A percentile compares a stretch with the other conserved stretches of the same genome.
Conservation (phyloP, 2,329 filamentous ascomycete genomes). For the Trichoderma polysporum region DNA sequence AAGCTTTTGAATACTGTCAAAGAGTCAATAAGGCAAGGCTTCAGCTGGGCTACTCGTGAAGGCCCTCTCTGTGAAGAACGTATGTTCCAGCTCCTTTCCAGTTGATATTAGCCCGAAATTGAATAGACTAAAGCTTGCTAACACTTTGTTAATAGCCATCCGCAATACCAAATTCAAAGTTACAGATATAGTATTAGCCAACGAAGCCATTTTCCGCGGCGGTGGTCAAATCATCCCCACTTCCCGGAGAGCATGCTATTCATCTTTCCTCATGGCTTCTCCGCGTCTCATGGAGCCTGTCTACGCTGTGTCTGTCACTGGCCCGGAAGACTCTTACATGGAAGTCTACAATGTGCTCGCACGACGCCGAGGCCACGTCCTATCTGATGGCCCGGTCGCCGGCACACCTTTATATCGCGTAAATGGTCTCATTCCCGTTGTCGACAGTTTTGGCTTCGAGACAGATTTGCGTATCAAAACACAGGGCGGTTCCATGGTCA, state of each 20-base stretch:
- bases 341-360: slow-evolving; percentile 91
- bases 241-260: slow-evolving; percentile 87
- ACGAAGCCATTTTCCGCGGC: slow-evolving; percentile 90
- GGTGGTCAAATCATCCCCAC: slow-evolving; percentile 98
- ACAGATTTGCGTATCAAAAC: slow-evolving; percentile 96
- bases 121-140: slow-evolving; percentile 28
- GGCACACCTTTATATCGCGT: slow-evolving; percentile 93
- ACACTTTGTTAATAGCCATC: slow-evolving; percentile 61
- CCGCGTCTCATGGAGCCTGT: slow-evolving; percentile 96
- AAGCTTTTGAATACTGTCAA: slow-evolving; percentile 82
- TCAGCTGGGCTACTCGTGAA: slow-evolving; percentile 94
- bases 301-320: slow-evolving; percentile 89
- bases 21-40: slow-evolving; percentile 92
- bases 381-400: slow-evolving; percentile 90
- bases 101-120: too few species aligned
- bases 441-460: slow-evolving; percentile 97
- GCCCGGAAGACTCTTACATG: slow-evolving; percentile 83
- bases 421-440: slow-evolving; percentile 87
- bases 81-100: slow-evolving; percentile 50
- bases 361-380: slow-evolving; percentile 83
- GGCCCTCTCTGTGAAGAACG: slow-evolving; percentile 97
- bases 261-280: slow-evolving; percentile 94
- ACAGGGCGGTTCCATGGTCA: slow-evolving; percentile 86
- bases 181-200: slow-evolving; percentile 82
- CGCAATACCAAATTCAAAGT: slow-evolving; percentile 98